phyloP scores from a whole-genome alignment of 345 rosid species.

The Cardamine chenopodiifolia region DNA sequence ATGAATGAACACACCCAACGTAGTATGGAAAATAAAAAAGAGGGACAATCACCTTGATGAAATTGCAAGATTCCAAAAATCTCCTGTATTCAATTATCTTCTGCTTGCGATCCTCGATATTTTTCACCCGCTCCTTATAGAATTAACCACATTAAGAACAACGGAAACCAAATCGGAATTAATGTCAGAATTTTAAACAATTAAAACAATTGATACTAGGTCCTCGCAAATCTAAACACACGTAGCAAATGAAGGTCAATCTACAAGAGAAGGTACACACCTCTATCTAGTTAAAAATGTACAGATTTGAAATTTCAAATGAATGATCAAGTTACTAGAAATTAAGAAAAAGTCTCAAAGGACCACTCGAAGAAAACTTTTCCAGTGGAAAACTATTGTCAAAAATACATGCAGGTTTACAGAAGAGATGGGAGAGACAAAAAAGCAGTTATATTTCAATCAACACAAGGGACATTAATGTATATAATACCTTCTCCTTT shows the following conservation, averaged over 20 bases:
- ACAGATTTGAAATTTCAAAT: constrained; percentile 14
- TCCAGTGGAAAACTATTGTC: constrained; percentile 7
- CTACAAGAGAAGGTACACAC: constrained; percentile 17
- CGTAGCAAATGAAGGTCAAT: constrained; percentile 1
- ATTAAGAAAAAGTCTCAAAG: background rate
- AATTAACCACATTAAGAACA: constrained; percentile 38
- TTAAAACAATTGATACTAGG: background rate
- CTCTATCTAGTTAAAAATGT: background rate
- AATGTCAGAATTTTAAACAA: constrained; percentile 16
- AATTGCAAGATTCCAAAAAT: constrained; percentile 85
- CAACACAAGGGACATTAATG: constrained; percentile 11
- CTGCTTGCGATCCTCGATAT: constrained; percentile 74
- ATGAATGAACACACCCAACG: constrained; percentile 4
- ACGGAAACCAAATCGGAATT: constrained; percentile 9
- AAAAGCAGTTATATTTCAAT: constrained; percentile 19
- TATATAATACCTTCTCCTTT: constrained; percentile 58
- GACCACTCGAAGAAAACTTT: background rate
- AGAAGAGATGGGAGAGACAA: constrained; percentile 16
- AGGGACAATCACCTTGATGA: constrained; percentile 68
- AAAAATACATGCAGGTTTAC: constrained; percentile 2
- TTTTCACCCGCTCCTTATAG: constrained; percentile 71
- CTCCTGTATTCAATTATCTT: constrained; percentile 69
- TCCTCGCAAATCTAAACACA: constrained; percentile 23
- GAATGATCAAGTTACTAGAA: constrained; percentile 15
- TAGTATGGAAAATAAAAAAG: constrained; percentile 5